phyloP scores from a whole-genome alignment of 2,329 filamentous ascomycete species.

The Penicillium sp. region DNA sequence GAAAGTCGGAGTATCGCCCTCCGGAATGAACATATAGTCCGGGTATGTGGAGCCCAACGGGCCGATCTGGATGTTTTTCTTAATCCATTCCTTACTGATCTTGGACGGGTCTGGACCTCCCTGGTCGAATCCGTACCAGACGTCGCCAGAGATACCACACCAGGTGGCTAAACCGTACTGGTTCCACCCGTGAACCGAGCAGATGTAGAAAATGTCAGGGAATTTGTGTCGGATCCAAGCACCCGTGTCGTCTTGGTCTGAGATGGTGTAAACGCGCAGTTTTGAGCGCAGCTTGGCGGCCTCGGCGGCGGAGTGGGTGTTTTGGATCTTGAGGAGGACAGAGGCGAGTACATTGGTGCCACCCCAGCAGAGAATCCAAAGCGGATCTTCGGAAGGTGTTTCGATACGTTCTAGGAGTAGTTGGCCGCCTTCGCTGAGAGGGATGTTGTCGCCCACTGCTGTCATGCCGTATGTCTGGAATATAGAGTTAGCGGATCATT shows the following conservation, averaged over 20 bases:
- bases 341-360: constrained; percentile 59
- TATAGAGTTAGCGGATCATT: neutral
- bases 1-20: constrained; percentile 55
- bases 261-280: constrained; percentile 60
- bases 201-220: constrained; percentile 61
- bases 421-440: constrained; percentile 49
- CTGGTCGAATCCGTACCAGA: constrained; percentile 52
- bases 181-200: constrained; percentile 60
- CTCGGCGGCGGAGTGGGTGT: constrained; percentile 28
- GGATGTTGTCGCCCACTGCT: constrained; percentile 36
- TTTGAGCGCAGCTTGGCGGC: constrained; percentile 44
- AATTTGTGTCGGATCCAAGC: constrained; percentile 60
- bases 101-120: constrained; percentile 55
- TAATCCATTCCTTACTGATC: constrained; percentile 57
- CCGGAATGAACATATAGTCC: constrained; percentile 55
- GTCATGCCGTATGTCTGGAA: constrained; percentile 39
- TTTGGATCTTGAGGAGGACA: constrained; percentile 45
- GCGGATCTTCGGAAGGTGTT: constrained; percentile 45
- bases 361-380: constrained; percentile 60
- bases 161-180: constrained; percentile 60
- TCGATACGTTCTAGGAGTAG: constrained; percentile 49
- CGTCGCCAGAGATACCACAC: constrained; percentile 60
- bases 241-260: constrained; percentile 63
- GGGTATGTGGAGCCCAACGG: constrained; percentile 53
- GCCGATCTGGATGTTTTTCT: constrained; percentile 58